These are phyloP conservation scores for Sungouiozyma intestinalis DNA, from an alignment of 805 yeast genomes.

Conservation along the genomic window DNA sequence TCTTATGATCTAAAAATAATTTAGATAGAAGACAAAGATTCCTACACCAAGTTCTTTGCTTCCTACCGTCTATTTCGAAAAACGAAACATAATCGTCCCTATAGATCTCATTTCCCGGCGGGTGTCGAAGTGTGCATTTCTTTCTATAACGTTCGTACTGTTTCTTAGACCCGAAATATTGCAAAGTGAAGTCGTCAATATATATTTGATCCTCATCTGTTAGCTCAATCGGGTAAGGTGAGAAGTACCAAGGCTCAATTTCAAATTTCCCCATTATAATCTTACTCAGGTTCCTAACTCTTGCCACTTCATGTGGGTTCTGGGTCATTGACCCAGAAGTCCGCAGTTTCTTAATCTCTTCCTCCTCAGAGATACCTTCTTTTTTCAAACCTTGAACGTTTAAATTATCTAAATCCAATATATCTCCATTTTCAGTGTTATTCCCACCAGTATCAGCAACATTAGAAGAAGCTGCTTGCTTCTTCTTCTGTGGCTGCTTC, in stretches of 20 bases:
- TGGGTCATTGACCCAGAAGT: slow-evolving; percentile 98
- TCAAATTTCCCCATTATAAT: slow-evolving; percentile 82
- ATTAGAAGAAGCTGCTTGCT: slow-evolving; percentile 1
- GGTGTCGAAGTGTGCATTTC: slow-evolving; percentile 84
- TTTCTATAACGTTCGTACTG: slow-evolving; percentile 88
- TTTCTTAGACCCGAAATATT: slow-evolving; percentile 78
- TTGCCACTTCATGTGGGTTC: slow-evolving; percentile 71
- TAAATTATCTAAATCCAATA: slow-evolving; percentile 74
- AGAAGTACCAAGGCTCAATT: slow-evolving; percentile 98
- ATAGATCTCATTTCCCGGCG: slow-evolving; percentile 97
- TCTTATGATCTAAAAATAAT: slow-evolving; percentile 88
- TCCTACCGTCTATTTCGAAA: slow-evolving; percentile 94
- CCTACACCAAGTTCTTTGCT: slow-evolving; percentile 95
- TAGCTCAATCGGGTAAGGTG: slow-evolving; percentile 91
- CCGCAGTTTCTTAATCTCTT: slow-evolving; percentile 82
- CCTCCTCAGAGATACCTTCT: slow-evolving; percentile 74
- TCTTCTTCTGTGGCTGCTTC: slow-evolving; percentile 30
- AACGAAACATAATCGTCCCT: slow-evolving; percentile 87
- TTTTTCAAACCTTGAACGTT: slow-evolving; percentile 71
- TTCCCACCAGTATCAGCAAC: slow-evolving; percentile 4
- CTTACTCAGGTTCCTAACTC: slow-evolving; percentile 72
- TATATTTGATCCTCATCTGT: slow-evolving; percentile 86
- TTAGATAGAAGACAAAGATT: slow-evolving; percentile 86
- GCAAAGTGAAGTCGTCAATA: slow-evolving; percentile 83
- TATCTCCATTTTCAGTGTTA: slow-evolving; percentile 38